These are phyloP conservation scores for Mucor mucedo DNA, from an alignment of 371 early-diverging fungal genomes.

Conservation along the genomic window DNA sequence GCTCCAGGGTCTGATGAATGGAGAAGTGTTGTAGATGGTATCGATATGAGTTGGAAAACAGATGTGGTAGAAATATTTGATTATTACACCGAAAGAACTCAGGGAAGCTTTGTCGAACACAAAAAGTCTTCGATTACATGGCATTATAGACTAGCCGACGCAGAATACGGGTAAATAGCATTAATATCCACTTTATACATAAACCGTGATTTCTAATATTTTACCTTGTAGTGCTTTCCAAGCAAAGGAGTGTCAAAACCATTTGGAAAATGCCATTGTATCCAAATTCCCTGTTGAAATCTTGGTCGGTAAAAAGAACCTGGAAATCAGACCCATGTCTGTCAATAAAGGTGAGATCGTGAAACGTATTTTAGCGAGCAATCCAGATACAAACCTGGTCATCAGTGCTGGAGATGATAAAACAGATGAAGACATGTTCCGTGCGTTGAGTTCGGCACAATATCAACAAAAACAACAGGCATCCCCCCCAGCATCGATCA, in stretches of 20 bases:
- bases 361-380: conserved; percentile 66
- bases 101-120: conserved; percentile 83
- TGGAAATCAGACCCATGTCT: conserved; percentile 83
- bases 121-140: conserved; percentile 87
- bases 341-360: conserved; percentile 94
- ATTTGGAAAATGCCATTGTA: conserved; percentile 79
- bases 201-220: conserved; percentile 40
- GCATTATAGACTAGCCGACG: conserved; percentile 91
- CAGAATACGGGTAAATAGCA: conserved; percentile 66
- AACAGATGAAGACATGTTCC: conserved; percentile 96
- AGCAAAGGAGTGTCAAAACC: conserved; percentile 88
- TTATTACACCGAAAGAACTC: conserved; percentile 91
- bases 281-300: conserved; percentile 89
- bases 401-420: conserved; percentile 95
- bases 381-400: conserved; percentile 79
- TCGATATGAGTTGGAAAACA: conserved; percentile 86
- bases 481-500: conserved; percentile 1
- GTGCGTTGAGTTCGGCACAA: conserved; percentile 52
- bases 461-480: conserved; percentile 18
- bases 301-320: conserved; percentile 92
- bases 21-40: conserved; percentile 75
- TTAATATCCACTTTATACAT: conserved; percentile 1
- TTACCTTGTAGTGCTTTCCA: conserved; percentile 61
- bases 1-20: conserved; percentile 55
- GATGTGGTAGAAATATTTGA: conserved; percentile 86